Evolutionary conservation across 441 rosid genomes (phyloP).

Genomic region (Pelargonium australe): DNA sequence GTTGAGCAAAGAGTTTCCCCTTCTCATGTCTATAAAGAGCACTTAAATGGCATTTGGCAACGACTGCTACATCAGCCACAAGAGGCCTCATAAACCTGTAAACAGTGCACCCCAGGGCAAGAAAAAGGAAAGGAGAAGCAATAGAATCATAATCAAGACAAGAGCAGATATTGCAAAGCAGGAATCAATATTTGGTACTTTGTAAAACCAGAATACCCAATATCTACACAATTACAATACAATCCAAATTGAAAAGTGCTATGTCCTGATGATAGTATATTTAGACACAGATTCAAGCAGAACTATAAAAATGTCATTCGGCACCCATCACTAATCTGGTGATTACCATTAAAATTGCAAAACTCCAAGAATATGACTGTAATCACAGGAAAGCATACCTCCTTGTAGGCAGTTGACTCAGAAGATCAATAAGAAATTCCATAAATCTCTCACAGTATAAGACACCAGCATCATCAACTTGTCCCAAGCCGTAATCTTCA

Average conservation of each 20-base stretch:
- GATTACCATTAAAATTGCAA: neutral
- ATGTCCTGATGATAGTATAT: neutral
- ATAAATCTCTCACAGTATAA: slow-evolving; percentile 93
- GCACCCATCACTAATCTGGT: neutral
- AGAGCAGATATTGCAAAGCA: slow-evolving; percentile 5
- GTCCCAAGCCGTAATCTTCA: slow-evolving; percentile 31
- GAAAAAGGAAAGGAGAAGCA: slow-evolving; percentile 4
- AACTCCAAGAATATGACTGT: neutral
- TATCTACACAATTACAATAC: neutral
- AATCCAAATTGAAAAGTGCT: neutral
- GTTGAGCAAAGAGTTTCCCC: slow-evolving; percentile 88
- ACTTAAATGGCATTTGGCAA: slow-evolving; percentile 92
- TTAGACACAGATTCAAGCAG: slow-evolving; percentile 1
- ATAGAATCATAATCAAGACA: slow-evolving; percentile 6
- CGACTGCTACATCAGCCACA: slow-evolving; percentile 92
- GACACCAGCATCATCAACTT: slow-evolving; percentile 66
- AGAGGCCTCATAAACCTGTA: slow-evolving; percentile 92
- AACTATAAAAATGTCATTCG: neutral
- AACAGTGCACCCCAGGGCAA: slow-evolving; percentile 13
- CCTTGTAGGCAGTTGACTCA: slow-evolving; percentile 97
- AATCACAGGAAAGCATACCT: slow-evolving; percentile 40
- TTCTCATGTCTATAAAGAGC: slow-evolving; percentile 71
- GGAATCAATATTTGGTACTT: slow-evolving; percentile 2
- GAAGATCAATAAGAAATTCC: slow-evolving; percentile 93
- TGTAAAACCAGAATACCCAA: neutral